Evolutionary conservation across 148 eudicot genomes (phyloP).

Genomic region (Fagopyrum tataricum): DNA sequence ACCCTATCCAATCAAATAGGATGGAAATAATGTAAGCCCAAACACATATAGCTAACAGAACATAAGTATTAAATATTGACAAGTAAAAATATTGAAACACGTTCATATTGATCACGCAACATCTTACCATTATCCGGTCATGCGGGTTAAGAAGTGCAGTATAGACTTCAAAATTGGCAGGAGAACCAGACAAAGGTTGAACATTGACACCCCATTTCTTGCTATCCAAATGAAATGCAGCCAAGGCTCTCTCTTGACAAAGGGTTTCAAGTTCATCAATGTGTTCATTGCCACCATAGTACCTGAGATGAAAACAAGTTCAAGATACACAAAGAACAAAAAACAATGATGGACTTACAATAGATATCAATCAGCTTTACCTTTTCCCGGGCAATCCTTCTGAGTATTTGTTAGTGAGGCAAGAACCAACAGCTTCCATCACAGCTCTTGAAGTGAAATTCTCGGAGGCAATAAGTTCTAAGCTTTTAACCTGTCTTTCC

Average conservation of each 20-base stretch:
- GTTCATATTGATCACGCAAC: background rate
- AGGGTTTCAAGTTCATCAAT: slow-evolving; percentile 80
- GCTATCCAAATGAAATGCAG: slow-evolving; percentile 68
- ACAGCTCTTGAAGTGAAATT: slow-evolving; percentile 89
- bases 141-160: slow-evolving; percentile 86
- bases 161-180: slow-evolving; percentile 92
- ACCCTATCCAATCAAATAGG: slow-evolving; percentile 35
- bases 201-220: slow-evolving; percentile 93
- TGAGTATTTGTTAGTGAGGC: slow-evolving; percentile 88
- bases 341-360: background rate
- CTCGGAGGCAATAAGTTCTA: slow-evolving; percentile 93
- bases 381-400: slow-evolving; percentile 97
- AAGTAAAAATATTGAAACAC: background rate
- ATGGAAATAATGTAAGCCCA: background rate
- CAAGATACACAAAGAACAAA: background rate
- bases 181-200: slow-evolving; percentile 89
- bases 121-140: slow-evolving; percentile 82
- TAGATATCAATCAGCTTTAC: slow-evolving; percentile 21
- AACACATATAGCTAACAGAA: background rate
- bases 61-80: background rate
- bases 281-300: slow-evolving; percentile 87
- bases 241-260: slow-evolving; percentile 80
- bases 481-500: slow-evolving; percentile 56
- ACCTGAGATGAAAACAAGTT: slow-evolving; percentile 28
- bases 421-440: slow-evolving; percentile 92